Percentiles rank a stretch among this genome's conserved stretches.
These are phyloP conservation scores for Exophiala mesophila DNA, from an alignment of 2,329 filamentous ascomycete genomes.

Conservation along the genomic window DNA sequence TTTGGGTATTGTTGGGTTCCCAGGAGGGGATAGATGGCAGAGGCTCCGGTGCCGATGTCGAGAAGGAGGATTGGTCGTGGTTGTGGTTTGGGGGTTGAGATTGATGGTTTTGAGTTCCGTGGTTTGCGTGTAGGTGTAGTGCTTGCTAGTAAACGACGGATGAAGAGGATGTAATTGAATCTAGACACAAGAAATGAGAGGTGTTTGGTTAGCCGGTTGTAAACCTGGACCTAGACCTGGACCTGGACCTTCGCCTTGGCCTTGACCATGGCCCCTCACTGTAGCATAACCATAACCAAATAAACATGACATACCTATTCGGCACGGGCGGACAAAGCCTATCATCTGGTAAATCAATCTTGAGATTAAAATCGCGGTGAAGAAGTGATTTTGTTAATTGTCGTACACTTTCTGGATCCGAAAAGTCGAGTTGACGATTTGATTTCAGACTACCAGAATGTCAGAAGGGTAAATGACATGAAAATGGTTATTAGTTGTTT, in stretches of 20 bases:
- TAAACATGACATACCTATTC: too few relatives aligned
- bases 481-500: too few relatives aligned
- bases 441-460: slow-evolving; percentile 48
- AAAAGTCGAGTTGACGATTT: slow-evolving; percentile 69
- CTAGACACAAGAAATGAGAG: too few relatives aligned
- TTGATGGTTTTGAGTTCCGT: not conserved
- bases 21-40: slow-evolving; percentile 84
- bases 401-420: slow-evolving; percentile 66
- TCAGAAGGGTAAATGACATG: too few relatives aligned
- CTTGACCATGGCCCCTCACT: too few relatives aligned
- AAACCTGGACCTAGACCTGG: too few relatives aligned
- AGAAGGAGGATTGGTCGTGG: slow-evolving; percentile 33
- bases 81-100: slow-evolving; percentile 3
- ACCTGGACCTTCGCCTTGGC: too few relatives aligned
- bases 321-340: slow-evolving; percentile 86
- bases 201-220: too few relatives aligned
- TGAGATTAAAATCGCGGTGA: slow-evolving; percentile 66
- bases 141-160: slow-evolving; percentile 74
- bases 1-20: slow-evolving; percentile 61
- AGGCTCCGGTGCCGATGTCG: slow-evolving; percentile 70
- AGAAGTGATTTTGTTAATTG: slow-evolving; percentile 74
- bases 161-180: slow-evolving; percentile 86
- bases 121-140: slow-evolving; percentile 49
- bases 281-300: too few relatives aligned
- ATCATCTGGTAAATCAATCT: slow-evolving; percentile 67